Percentiles rank a stretch among this genome's conserved stretches.
Evolutionary conservation across 2,329 filamentous ascomycete species (phyloP).

Genomic region (Phoma sp.): DNA sequence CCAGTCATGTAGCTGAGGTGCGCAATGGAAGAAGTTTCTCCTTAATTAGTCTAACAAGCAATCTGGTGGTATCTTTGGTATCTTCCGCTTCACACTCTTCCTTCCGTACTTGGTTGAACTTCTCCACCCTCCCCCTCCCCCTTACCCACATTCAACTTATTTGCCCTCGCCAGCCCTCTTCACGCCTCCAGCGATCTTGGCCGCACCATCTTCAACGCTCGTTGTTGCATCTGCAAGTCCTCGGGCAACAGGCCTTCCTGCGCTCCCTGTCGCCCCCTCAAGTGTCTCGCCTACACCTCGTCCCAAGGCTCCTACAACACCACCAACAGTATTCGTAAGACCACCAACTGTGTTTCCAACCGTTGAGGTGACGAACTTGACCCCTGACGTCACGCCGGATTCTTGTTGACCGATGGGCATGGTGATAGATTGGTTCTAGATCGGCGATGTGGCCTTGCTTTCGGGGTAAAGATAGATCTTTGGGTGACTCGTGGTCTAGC

Average conservation of each 20-base stretch:
- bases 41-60: neutral
- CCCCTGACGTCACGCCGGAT: constrained; percentile 58
- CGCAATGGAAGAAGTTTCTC: neutral
- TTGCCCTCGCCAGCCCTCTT: constrained; percentile 58
- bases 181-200: constrained; percentile 53
- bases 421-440: constrained; percentile 17
- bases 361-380: constrained; percentile 64
- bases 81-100: neutral
- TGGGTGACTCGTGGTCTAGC: neutral
- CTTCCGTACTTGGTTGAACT: neutral
- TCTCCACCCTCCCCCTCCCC: too few species aligned
- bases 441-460: neutral
- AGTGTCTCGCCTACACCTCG: constrained; percentile 56
- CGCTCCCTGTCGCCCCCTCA: constrained; percentile 55
- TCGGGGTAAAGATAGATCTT: neutral
- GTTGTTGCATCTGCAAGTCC: constrained; percentile 53
- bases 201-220: constrained; percentile 55
- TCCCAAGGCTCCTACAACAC: constrained; percentile 58
- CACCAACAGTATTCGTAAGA: constrained; percentile 60
- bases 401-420: constrained; percentile 50
- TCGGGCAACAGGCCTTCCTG: constrained; percentile 52
- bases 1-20: too few species aligned
- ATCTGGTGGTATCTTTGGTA: constrained; percentile 3
- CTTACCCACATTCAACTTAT: constrained; percentile 27
- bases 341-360: constrained; percentile 64